Evolutionary conservation across 331 rosid genomes (phyloP), one percentile per base, ranked within the genome.

Genomic region (Malus hybrid): DNA sequence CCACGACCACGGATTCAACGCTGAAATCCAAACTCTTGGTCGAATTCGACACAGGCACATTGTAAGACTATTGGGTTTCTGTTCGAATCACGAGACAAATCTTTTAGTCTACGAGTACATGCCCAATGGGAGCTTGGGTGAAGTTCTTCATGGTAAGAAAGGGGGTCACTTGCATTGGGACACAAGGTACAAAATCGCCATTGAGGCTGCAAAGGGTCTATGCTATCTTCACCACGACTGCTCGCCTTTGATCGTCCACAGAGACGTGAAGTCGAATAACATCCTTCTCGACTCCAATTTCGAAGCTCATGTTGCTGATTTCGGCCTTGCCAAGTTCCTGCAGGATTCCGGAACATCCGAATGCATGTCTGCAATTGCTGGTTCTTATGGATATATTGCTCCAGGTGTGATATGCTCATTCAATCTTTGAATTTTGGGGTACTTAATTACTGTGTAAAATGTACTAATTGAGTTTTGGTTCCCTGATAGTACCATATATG

Each of bases 361-460:
- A 70, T 94, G 97, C 88, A 94, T 94, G 99, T 94, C 99, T 33
- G 99, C 97, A 55, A 94, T 94, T 83, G 99, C 99, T 44, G 99
- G 99, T 74, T 94, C 99, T 73, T 94, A 94, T 62, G 99, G 99
- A 78, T 94, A 94, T 86, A 94, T 92, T 56, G 99, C 99, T 57
- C 97, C 99, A 79, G 99, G 99, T 92, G 85, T 27, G 11, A 60
- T 27, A 28, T 36, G 7, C 6, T 60, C 55, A 27, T 76, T 81
- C 65, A 67, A 20, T 22, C 34, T 80, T 65, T 46, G 36, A 50
- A 44, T 76, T 31, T 78, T 54, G 57, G 61, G 52, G 69, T 33
- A 55, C 62, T 84, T 44, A 50, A 10, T 20, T 6, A 15, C 75
- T 20, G 39, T 31, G 6, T 42, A 42, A 55, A 20, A 10, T 59